These are phyloP conservation scores for Hypomyces rosellus DNA, from an alignment of 2,329 filamentous ascomycete genomes.

Conservation along the genomic window DNA sequence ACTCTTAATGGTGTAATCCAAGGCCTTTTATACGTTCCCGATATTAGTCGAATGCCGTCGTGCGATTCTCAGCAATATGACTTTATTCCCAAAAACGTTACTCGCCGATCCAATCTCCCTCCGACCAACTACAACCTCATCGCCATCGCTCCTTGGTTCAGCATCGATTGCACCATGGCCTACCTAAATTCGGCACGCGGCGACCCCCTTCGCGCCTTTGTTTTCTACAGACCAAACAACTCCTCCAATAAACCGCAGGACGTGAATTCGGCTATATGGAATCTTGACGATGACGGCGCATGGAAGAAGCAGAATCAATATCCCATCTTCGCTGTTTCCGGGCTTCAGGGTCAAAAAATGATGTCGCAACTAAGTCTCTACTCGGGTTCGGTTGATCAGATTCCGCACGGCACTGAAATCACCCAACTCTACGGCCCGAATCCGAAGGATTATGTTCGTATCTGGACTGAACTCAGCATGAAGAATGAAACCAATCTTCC, in stretches of 20 bases:
- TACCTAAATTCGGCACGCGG: conserved; percentile 59
- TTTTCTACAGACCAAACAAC: conserved; percentile 56
- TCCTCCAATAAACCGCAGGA: conserved; percentile 57
- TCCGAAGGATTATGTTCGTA: conserved; percentile 52
- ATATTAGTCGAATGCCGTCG: conserved; percentile 48
- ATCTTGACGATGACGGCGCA: conserved; percentile 58
- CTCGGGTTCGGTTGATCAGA: conserved; percentile 63
- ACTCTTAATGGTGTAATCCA: conserved; percentile 56
- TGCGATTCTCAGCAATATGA: conserved; percentile 58
- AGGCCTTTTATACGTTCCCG: conserved; percentile 82
- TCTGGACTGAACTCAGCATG: conserved; percentile 51
- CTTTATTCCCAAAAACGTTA: conserved; percentile 71
- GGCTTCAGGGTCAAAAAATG: conserved; percentile 57
- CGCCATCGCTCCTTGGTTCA: conserved; percentile 83
- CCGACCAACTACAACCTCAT: conserved; percentile 65
- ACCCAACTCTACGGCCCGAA: conserved; percentile 48
- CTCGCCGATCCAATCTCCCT: conserved; percentile 63
- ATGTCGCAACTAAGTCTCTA: conserved; percentile 69
- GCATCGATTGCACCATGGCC: conserved; percentile 61
- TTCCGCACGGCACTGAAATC: conserved; percentile 54
- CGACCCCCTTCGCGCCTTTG: conserved; percentile 55
- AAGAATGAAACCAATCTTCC: conserved; percentile 49
- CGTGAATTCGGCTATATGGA: conserved; percentile 60
- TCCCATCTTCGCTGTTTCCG: conserved; percentile 77
- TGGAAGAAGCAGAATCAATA: conserved; percentile 69